phyloP scores from a whole-genome alignment of 371 early-diverging fungal species.

The Saksenaea oblongispora region DNA sequence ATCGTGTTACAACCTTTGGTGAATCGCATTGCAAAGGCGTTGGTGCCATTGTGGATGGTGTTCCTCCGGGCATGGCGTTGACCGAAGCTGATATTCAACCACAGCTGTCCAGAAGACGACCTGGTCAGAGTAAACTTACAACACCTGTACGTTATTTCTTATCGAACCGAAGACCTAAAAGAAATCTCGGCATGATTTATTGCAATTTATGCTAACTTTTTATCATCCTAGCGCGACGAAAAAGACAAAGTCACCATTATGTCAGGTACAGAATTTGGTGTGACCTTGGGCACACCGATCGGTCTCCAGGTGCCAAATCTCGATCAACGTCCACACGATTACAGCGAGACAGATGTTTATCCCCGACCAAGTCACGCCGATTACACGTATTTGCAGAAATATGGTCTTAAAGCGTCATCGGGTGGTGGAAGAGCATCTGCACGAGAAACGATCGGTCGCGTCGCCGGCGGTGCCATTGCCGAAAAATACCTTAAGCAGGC shows the following conservation, averaged over 20 bases:
- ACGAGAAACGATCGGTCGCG: constrained; percentile 96
- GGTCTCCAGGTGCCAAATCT: constrained; percentile 89
- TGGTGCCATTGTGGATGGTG: constrained; percentile 95
- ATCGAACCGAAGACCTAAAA: not conserved
- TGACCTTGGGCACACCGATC: constrained; percentile 95
- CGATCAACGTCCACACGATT: constrained; percentile 96
- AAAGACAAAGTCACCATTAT: constrained; percentile 90
- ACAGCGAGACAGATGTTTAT: constrained; percentile 88
- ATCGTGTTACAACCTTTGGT: constrained; percentile 94
- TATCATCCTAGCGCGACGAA: constrained; percentile 73
- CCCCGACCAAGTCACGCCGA: constrained; percentile 98
- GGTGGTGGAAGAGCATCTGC: constrained; percentile 97
- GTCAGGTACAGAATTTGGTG: constrained; percentile 93
- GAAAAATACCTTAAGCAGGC: constrained; percentile 87
- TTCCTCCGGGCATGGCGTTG: constrained; percentile 91
- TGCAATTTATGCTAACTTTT: constrained; percentile 1
- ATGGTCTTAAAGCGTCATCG: constrained; percentile 91
- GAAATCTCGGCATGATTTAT: constrained; percentile 2
- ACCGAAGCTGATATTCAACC: constrained; percentile 91
- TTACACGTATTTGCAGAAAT: constrained; percentile 95
- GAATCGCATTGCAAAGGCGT: constrained; percentile 98
- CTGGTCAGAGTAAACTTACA: constrained; percentile 93
- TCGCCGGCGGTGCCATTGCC: constrained; percentile 95
- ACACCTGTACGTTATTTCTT: constrained; percentile 75
- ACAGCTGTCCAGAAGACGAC: constrained; percentile 89